Percentiles rank a stretch among this genome's conserved stretches.
phyloP scores from a whole-genome alignment of 2,329 filamentous ascomycete species.

The Botrytis deweyae region DNA sequence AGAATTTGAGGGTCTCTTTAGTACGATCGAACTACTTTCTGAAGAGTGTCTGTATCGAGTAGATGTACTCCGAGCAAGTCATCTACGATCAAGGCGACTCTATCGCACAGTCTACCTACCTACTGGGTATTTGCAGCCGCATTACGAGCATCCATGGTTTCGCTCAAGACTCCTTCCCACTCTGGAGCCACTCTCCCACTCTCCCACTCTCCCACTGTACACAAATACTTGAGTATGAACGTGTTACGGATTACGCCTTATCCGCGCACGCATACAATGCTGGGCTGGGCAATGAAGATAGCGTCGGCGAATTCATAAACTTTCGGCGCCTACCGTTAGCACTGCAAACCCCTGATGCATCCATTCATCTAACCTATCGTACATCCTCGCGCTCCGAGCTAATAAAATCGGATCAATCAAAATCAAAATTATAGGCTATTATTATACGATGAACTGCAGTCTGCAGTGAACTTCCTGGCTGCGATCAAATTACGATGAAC shows the following conservation, averaged over 20 bases:
- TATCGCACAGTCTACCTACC: background rate
- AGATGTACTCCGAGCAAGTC: background rate
- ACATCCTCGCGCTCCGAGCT: background rate
- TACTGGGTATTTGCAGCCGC: background rate
- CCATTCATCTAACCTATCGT: background rate
- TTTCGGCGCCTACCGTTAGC: background rate
- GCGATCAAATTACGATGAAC: background rate
- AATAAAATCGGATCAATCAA: background rate
- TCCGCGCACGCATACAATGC: background rate
- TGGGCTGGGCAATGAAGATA: background rate
- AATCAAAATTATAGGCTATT: background rate
- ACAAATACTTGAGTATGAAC: background rate
- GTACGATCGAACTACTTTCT: background rate
- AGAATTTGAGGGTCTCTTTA: background rate
- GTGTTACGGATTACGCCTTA: background rate
- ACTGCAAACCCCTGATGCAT: background rate
- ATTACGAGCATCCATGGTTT: background rate
- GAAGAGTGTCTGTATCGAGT: background rate
- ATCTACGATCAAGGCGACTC: background rate
- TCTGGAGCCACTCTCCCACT: background rate
- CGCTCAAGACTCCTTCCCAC: background rate
- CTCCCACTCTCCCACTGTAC: background rate
- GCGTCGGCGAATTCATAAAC: conserved; percentile 6
- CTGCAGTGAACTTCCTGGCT: background rate
- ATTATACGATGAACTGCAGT: background rate